Evolutionary conservation across 306 rosid species (phyloP), one percentile per base, ranked within the genome.

Genomic region (Medicago arabica): DNA sequence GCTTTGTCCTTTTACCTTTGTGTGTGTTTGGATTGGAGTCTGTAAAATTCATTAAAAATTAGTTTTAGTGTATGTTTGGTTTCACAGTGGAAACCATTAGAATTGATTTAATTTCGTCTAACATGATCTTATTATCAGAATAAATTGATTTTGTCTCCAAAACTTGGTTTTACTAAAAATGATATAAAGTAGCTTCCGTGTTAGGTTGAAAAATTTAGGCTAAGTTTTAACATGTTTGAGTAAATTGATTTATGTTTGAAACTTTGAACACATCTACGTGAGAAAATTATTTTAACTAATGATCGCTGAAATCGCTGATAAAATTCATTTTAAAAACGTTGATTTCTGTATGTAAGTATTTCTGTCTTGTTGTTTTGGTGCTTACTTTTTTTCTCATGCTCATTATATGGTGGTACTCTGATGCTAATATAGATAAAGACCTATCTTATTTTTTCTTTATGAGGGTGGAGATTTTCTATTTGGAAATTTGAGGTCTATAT

Each of bases 261-360:
- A n/a, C n/a, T n/a, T n/a, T n/a, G 31, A 21, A 18, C 2, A 19
- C 62, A 55, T 55, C 10, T 55, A 55, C 62, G 3, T 55, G 62
- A 55, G 8, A 55, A 55, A 55, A 21, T 55, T 34, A 55, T 55
- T 55, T 55, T 55, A 55, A 19, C 62, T 55, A 21, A 55, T 55
- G 28, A 55, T 19, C 15, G 10, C 13, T 18, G 13, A n/a, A n/a
- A n/a, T n/a, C n/a, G n/a, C n/a, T n/a, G n/a, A n/a, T n/a, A n/a
- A n/a, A n/a, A n/a, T n/a, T n/a, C n/a, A n/a, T n/a, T n/a, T n/a
- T n/a, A n/a, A n/a, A n/a, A n/a, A n/a, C 31, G 31, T 28, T 28
- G 31, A 28, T 28, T 28, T 28, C 31, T 28, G 53, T 41, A 71
- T 40, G 23, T 0, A 34, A 34, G 38, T 34, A 34, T 4, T 6